These are phyloP conservation scores for Lantana camara DNA, from an alignment of 257 asterid genomes.

Conservation along the genomic window DNA sequence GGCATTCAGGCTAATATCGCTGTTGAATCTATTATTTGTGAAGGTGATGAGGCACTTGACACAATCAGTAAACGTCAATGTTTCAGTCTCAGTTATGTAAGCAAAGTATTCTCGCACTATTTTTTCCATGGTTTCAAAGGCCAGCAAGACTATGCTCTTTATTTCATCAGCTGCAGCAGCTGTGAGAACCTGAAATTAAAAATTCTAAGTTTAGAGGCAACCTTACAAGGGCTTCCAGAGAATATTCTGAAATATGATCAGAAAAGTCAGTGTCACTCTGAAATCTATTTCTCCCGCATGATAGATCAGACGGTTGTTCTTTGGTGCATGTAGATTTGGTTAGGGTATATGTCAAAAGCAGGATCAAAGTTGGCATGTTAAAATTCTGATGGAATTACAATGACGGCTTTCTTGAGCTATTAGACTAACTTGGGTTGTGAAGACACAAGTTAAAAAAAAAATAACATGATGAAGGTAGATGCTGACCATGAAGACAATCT, in stretches of 20 bases:
- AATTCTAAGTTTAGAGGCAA: conserved; percentile 7
- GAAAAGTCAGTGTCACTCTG: background rate
- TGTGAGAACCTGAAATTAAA: conserved; percentile 53
- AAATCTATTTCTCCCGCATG: too few relatives aligned
- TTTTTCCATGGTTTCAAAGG: conserved; percentile 73
- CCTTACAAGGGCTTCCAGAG: background rate
- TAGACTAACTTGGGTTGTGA: background rate
- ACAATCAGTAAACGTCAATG: conserved; percentile 61
- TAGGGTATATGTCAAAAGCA: too few relatives aligned
- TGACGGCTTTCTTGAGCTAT: too few relatives aligned
- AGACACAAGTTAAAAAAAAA: background rate
- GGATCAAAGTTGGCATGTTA: too few relatives aligned
- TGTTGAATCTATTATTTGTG: conserved; percentile 66
- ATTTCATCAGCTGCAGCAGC: conserved; percentile 77
- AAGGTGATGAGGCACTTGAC: conserved; percentile 72
- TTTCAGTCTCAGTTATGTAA: conserved; percentile 69
- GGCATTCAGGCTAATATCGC: conserved; percentile 72
- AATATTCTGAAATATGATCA: background rate
- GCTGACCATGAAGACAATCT: conserved; percentile 71
- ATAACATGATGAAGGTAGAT: background rate
- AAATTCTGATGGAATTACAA: too few relatives aligned
- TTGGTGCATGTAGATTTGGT: too few relatives aligned
- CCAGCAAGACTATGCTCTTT: conserved; percentile 64
- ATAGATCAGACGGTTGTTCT: too few relatives aligned
- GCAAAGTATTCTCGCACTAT: conserved; percentile 73